Percentiles rank a stretch among this genome's conserved stretches.
Conservation (phyloP, 441 rosid species). For the Metrosideros polymorpha region DNA sequence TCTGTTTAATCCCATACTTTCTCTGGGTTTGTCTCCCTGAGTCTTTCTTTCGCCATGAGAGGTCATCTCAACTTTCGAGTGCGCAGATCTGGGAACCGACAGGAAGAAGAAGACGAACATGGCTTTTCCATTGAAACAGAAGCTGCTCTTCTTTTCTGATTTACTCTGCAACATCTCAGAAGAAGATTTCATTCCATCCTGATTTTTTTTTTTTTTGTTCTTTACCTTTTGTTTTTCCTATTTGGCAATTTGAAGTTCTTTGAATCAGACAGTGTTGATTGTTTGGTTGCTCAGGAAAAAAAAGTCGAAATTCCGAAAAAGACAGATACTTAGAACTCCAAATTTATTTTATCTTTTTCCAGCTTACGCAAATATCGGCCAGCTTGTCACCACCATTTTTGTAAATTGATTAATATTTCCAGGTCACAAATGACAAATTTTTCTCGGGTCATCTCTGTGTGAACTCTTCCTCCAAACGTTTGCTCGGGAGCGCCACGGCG, state of each 20-base stretch:
- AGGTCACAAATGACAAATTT: neutral
- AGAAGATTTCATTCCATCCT: neutral
- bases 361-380: neutral
- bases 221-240: neutral
- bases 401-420: neutral
- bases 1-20: neutral
- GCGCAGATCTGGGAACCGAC: neutral
- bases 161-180: neutral
- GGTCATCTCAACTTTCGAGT: neutral
- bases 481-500: neutral
- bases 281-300: neutral
- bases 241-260: neutral
- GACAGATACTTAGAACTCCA: neutral
- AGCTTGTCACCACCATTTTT: neutral
- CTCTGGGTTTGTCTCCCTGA: neutral
- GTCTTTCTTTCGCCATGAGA: neutral
- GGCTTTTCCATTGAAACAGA: neutral
- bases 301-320: neutral
- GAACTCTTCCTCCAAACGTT: neutral
- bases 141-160: neutral
- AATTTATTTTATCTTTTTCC: neutral
- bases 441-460: neutral
- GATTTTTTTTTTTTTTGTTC: neutral
- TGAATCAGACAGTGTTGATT: neutral
- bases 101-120: neutral